Evolutionary conservation across 306 rosid genomes (phyloP), one percentile per base, ranked within the genome.

Genomic region (Castanopsis chinensis): DNA sequence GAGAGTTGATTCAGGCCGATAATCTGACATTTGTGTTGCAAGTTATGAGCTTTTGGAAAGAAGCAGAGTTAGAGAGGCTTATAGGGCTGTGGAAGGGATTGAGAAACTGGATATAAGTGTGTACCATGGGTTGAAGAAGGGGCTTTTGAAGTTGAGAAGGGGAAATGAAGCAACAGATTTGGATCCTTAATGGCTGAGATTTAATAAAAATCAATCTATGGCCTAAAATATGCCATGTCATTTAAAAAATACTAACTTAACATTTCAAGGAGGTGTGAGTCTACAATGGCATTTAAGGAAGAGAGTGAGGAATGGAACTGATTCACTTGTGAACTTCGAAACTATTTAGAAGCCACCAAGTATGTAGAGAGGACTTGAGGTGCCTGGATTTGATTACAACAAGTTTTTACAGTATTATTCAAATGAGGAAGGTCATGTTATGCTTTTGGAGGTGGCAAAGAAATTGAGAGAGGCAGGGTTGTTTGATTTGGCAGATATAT

Each of bases 401-500:
- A 87, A 87, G 55, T 91, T 94, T 80, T 85, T 92, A 88, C 85
- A 92, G 35, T 86, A 89, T 53, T 87, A 87, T 77, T 92, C 97
- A 1, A 94, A 88, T 74, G 95, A 92, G 85, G 92, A 91, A 75
- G 98, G 97, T 11, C 90, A 80, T 45, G 52, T 49, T 3, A 91
- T 94, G 97, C 91, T 92, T 85, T 92, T 85, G 83, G 97, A 85
- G 80, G 85, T 88, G 76, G 93, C 85, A 67, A 89, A 91, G 76
- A 94, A 86, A 84, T 73, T 92, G 81, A 91, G 97, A 75, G 94
- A 92, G 83, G 93, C 81, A 53, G 97, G 94, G 33, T 76, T 88
- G 93, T 35, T 91, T 82, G 98, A 91, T 86, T 86, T 92, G 94
- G 97, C 97, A 3, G 97, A 89, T 78, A 89, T 94, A 70, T 85